A percentile compares a stretch with the other conserved stretches of the same genome.
Conservation (phyloP, 2,329 filamentous ascomycete species). For the Trichoderma semiorbis region DNA sequence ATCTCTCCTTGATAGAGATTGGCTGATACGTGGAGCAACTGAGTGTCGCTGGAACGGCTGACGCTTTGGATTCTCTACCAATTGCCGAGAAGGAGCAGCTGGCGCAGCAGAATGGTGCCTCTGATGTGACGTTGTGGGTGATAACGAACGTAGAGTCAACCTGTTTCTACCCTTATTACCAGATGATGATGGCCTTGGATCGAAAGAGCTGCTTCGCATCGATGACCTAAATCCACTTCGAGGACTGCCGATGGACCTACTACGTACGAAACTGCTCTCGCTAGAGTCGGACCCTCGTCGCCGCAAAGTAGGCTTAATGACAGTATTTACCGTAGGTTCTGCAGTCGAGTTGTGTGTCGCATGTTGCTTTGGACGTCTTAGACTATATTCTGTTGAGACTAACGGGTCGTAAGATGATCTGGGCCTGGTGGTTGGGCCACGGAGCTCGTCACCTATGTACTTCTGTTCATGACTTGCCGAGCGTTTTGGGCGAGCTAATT, state of each 20-base stretch:
- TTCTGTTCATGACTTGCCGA: background rate
- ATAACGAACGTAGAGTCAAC: conserved; percentile 68
- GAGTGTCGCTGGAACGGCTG: conserved; percentile 44
- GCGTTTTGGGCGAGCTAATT: background rate
- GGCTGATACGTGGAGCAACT: conserved; percentile 33
- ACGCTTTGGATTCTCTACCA: conserved; percentile 37
- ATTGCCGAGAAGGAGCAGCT: conserved; percentile 28
- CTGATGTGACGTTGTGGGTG: conserved; percentile 58
- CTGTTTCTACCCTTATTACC: conserved; percentile 44
- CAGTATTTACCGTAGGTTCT: conserved; percentile 14
- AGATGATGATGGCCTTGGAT: conserved; percentile 30
- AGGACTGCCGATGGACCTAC: conserved; percentile 44
- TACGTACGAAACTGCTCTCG: conserved; percentile 78
- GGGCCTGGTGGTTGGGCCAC: conserved; percentile 25
- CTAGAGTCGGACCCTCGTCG: conserved; percentile 63
- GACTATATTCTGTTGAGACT: conserved; percentile 18
- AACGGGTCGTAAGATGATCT: conserved; percentile 30
- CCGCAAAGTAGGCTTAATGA: conserved; percentile 37
- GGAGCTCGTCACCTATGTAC: conserved; percentile 11
- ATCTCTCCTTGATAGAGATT: conserved; percentile 39
- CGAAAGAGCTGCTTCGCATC: conserved; percentile 53
- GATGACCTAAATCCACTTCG: conserved; percentile 66
- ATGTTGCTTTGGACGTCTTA: conserved; percentile 25
- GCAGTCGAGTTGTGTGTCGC: conserved; percentile 26
- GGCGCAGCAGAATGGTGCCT: conserved; percentile 41